Evolutionary conservation across 2,329 filamentous ascomycete species (phyloP).

Genomic region (Fusarium sterilihyphosum): DNA sequence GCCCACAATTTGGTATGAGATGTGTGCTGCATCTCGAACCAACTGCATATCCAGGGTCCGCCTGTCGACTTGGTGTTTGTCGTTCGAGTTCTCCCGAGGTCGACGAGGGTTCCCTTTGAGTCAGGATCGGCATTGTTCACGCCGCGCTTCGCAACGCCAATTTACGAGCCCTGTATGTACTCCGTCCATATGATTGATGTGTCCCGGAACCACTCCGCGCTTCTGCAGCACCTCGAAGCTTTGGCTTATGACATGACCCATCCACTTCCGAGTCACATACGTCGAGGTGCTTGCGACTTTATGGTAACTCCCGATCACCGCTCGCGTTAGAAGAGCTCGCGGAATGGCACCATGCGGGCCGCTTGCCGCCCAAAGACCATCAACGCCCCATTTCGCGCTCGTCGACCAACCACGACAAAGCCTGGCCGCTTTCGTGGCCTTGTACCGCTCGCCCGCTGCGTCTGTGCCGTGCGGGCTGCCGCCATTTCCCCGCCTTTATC

Average conservation of each 20-base stretch:
- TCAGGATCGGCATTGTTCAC: slow-evolving; percentile 19
- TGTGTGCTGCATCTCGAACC: slow-evolving; percentile 32
- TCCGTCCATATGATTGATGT: neutral
- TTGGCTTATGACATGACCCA: slow-evolving; percentile 34
- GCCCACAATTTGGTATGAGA: slow-evolving; percentile 15
- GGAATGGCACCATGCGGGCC: slow-evolving; percentile 35
- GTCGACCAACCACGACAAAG: slow-evolving; percentile 31
- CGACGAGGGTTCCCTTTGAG: slow-evolving; percentile 2
- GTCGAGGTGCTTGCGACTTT: slow-evolving; percentile 4
- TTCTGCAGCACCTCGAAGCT: slow-evolving; percentile 23
- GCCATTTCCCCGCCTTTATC: slow-evolving; percentile 28
- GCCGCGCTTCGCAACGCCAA: slow-evolving; percentile 20
- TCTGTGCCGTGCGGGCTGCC: slow-evolving; percentile 33
- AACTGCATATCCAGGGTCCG: slow-evolving; percentile 42
- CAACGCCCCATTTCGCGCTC: slow-evolving; percentile 28
- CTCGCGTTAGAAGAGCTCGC: slow-evolving; percentile 18
- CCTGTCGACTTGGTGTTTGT: slow-evolving; percentile 15
- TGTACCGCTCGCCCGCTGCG: slow-evolving; percentile 29
- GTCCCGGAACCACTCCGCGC: slow-evolving; percentile 21
- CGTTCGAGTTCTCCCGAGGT: slow-evolving; percentile 20
- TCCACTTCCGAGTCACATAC: slow-evolving; percentile 3
- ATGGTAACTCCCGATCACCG: slow-evolving; percentile 6
- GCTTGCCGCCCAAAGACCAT: slow-evolving; percentile 33
- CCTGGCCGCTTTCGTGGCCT: slow-evolving; percentile 24
- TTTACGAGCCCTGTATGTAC: slow-evolving; percentile 4